Evolutionary conservation across 768 basidiomycete species (phyloP).

Genomic region (Tephrocybe sp.): DNA sequence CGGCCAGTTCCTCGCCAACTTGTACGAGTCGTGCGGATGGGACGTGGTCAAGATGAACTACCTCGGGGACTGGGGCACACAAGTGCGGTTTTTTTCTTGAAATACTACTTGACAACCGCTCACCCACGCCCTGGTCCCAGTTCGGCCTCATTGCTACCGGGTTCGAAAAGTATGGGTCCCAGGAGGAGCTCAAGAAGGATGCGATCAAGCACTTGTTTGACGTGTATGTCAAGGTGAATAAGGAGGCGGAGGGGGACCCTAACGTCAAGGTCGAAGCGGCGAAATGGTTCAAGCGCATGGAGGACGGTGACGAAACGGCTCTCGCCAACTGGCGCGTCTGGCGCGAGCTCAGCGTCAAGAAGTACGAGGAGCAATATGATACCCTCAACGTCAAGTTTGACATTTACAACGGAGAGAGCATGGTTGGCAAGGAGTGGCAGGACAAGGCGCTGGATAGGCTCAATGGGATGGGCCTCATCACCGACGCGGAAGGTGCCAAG

Average conservation of each 20-base stretch:
- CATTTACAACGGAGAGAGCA: slow-evolving; percentile 88
- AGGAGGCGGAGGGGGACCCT: slow-evolving; percentile 72
- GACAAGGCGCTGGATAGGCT: slow-evolving; percentile 67
- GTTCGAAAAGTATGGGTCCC: slow-evolving; percentile 87
- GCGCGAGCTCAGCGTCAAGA: slow-evolving; percentile 87
- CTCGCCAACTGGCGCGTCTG: slow-evolving; percentile 89
- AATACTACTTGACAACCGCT: neutral
- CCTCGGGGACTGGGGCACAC: slow-evolving; percentile 97
- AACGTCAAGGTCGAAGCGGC: slow-evolving; percentile 75
- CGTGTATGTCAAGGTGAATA: slow-evolving; percentile 93
- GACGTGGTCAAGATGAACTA: slow-evolving; percentile 91
- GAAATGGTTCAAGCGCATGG: slow-evolving; percentile 91
- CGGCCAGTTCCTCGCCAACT: slow-evolving; percentile 88
- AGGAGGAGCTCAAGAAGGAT: slow-evolving; percentile 78
- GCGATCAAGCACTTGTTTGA: slow-evolving; percentile 94
- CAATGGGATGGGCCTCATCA: slow-evolving; percentile 70
- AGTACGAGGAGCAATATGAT: slow-evolving; percentile 86
- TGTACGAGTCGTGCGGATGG: slow-evolving; percentile 94
- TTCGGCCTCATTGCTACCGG: slow-evolving; percentile 89
- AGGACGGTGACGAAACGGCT: slow-evolving; percentile 84
- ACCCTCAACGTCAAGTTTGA: slow-evolving; percentile 90
- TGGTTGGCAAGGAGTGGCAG: slow-evolving; percentile 71
- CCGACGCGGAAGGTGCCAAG: slow-evolving; percentile 77
- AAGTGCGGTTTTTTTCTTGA: slow-evolving; percentile 48
- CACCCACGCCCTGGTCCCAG: no score